Evolutionary conservation across 495 filamentous ascomycete species (phyloP), one percentile per base, ranked within the genome.

Genomic region (Xeromyces bisporus): DNA sequence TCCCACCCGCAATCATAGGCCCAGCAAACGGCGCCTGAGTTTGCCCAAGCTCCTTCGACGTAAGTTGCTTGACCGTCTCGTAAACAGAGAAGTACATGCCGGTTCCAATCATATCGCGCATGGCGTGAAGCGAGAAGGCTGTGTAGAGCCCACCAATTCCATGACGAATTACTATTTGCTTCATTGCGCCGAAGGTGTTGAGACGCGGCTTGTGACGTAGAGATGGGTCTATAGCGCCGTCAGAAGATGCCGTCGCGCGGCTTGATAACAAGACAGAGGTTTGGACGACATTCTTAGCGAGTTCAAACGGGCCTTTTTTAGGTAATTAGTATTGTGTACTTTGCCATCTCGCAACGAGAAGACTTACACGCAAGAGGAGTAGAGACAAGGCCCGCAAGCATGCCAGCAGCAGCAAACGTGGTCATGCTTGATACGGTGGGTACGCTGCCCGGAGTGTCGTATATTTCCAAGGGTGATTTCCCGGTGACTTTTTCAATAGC

Each of bases 261-360:
- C 72, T 66, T 3, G 67, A 77, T 62, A 92, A 74, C 37, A 93
- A 55, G n/a, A 89, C 75, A 0, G 85, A 86, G 7, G 89, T 64
- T 50, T 94, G 86, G 9, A 85, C 82, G 33, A 80, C 87, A 31
- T 93, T 67, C 56, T 94, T 94, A 16, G 86, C 89, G 38, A 94
- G 62, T 55, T 94, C 86, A 48, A 94, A 93, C 15, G 86, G 86
- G 47, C 82, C 82, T 91, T n/a, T n/a, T n/a, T n/a, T n/a, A n/a
- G n/a, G n/a, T n/a, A n/a, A n/a, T n/a, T n/a, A n/a, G n/a, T n/a
- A n/a, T n/a, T n/a, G n/a, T n/a, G n/a, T n/a, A n/a, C n/a, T n/a
- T n/a, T n/a, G n/a, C n/a, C n/a, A n/a, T n/a, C n/a, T n/a, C n/a
- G n/a, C n/a, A n/a, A 1, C 1, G 6, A 11, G 8, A 33, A 18